These are phyloP conservation scores for Sphagnum magellanicum DNA, from an alignment of 228 moss, liverwort and hornwort species.

Conservation along the genomic window DNA sequence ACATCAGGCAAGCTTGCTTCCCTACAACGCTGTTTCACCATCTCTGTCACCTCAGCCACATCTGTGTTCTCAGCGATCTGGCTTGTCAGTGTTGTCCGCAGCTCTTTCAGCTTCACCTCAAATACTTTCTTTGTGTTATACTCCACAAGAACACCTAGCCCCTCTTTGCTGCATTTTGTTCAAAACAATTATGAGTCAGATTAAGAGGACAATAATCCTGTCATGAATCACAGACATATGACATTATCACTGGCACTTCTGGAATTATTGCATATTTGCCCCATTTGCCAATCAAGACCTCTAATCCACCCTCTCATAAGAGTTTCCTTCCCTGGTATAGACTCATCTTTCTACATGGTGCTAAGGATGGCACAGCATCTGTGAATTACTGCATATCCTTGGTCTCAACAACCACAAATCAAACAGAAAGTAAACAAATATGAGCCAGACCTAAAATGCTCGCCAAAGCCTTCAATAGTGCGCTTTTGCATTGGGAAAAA, in stretches of 20 bases:
- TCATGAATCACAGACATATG: too few species aligned
- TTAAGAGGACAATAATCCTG: too few species aligned
- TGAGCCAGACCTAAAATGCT: constrained; percentile 72
- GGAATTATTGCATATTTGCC: too few species aligned
- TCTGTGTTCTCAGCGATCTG: constrained; percentile 81
- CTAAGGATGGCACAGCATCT: too few species aligned
- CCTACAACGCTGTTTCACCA: constrained; percentile 75
- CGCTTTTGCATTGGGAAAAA: constrained; percentile 97
- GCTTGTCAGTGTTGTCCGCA: constrained; percentile 71
- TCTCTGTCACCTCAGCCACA: constrained; percentile 78
- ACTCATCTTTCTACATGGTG: too few species aligned
- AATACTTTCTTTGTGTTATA: constrained; percentile 98
- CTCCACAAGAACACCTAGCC: constrained; percentile 82
- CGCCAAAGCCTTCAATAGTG: constrained; percentile 79
- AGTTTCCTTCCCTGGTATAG: too few species aligned
- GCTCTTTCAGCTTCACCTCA: constrained; percentile 92
- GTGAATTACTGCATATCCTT: too few species aligned
- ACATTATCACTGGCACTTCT: too few species aligned
- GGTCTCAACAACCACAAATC: too few species aligned
- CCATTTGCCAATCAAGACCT: too few species aligned
- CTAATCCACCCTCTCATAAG: too few species aligned
- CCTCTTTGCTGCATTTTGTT: constrained; percentile 67
- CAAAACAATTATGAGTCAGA: background rate
- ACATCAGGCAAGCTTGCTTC: constrained; percentile 84
- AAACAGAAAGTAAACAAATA: too few species aligned